A percentile compares a stretch with the other conserved stretches of the same genome.
Evolutionary conservation across 2,329 filamentous ascomycete species (phyloP).

Genomic region (Neobulgaria alba): DNA sequence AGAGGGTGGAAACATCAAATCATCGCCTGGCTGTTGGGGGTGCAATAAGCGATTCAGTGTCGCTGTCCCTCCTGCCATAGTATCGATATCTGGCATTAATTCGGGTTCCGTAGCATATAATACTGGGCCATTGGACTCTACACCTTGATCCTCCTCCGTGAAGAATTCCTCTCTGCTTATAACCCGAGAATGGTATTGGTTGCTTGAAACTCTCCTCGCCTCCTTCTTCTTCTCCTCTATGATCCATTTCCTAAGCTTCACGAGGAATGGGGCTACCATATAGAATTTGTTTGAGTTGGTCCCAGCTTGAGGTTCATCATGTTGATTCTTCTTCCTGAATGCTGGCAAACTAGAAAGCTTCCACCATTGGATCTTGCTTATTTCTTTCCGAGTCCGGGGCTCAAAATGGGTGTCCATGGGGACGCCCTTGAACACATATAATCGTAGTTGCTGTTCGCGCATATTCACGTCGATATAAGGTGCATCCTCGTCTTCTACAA

Average conservation of each 20-base stretch:
- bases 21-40: slow-evolving; percentile 44
- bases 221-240: slow-evolving; percentile 73
- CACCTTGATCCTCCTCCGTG: slow-evolving; percentile 50
- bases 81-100: slow-evolving; percentile 28
- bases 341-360: slow-evolving; percentile 80
- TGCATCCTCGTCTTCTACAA: slow-evolving; percentile 61
- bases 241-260: slow-evolving; percentile 83
- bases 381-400: slow-evolving; percentile 89
- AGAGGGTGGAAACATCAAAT: slow-evolving; percentile 31
- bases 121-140: slow-evolving; percentile 16
- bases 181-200: slow-evolving; percentile 35
- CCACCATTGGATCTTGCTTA: slow-evolving; percentile 96
- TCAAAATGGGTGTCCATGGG: slow-evolving; percentile 83
- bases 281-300: slow-evolving; percentile 78
- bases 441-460: slow-evolving; percentile 82
- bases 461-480: slow-evolving; percentile 86
- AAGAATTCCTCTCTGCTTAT: slow-evolving; percentile 46
- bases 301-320: slow-evolving; percentile 49
- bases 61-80: slow-evolving; percentile 41
- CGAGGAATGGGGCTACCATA: slow-evolving; percentile 92
- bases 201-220: slow-evolving; percentile 36
- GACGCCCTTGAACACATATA: slow-evolving; percentile 87
- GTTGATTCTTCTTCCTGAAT: slow-evolving; percentile 53
- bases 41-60: slow-evolving; percentile 46
- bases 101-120: slow-evolving; percentile 3